Conservation (phyloP, 2,329 filamentous ascomycete species). For the Aspergillus flavus region DNA sequence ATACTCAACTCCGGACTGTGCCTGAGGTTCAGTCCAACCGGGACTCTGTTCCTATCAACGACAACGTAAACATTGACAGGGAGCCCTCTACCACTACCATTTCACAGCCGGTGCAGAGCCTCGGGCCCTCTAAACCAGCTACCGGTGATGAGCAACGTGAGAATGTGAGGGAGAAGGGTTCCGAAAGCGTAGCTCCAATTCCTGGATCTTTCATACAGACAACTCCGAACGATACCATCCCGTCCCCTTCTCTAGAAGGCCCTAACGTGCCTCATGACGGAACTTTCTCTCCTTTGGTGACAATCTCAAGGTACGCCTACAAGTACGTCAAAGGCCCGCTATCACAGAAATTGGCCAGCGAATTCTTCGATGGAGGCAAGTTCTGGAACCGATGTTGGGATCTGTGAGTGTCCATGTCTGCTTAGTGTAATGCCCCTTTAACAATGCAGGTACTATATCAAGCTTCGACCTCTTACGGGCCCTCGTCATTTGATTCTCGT, state of each 20-base stretch:
- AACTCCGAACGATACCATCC: neutral
- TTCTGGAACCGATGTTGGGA: slow-evolving; percentile 69
- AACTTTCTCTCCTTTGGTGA: slow-evolving; percentile 43
- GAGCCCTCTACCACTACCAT: neutral
- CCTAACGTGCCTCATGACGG: slow-evolving; percentile 15
- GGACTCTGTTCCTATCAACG: neutral
- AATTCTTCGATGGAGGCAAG: slow-evolving; percentile 45
- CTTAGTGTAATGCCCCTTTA: neutral
- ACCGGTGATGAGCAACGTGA: neutral
- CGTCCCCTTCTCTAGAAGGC: neutral
- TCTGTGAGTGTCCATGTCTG: slow-evolving; percentile 60
- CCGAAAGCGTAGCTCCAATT: neutral
- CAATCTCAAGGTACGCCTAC: slow-evolving; percentile 47
- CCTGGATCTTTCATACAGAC: neutral
- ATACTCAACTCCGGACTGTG: slow-evolving; percentile 20
- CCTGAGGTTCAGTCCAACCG: neutral
- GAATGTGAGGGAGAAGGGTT: neutral
- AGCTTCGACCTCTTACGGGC: slow-evolving; percentile 52
- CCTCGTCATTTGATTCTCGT: slow-evolving; percentile 67
- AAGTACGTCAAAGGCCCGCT: slow-evolving; percentile 39
- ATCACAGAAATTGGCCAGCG: slow-evolving; percentile 36
- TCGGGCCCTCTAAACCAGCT: neutral
- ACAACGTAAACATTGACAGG: neutral
- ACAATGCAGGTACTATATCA: slow-evolving; percentile 65
- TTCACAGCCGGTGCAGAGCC: neutral